Evolutionary conservation across 371 early-diverging fungal genomes (phyloP), one percentile per base, ranked within the genome.

Genomic region (Mortierella sp.): DNA sequence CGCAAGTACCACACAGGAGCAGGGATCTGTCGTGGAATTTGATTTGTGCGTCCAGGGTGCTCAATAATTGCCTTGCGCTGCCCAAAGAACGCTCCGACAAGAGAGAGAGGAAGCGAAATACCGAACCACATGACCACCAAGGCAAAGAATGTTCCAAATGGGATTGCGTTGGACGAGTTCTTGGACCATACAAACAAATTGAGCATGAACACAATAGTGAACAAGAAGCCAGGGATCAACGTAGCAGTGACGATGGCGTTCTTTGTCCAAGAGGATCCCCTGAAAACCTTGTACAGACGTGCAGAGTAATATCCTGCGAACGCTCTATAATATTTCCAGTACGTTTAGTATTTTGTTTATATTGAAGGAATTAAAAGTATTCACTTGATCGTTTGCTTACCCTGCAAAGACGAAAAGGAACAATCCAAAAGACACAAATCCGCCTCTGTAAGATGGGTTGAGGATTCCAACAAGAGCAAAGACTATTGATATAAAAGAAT

Each of bases 11-110:
- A 76, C 24, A 94, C 88, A 73, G 93, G 93, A 22, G 93, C 91
- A 5, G 97, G 97, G 43, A 97, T 93, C 75, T 96, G 96, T 9
- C 97, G 90, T 37, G 97, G 97, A 66, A 97, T 97, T 66, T 96
- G 95, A 85, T 96, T 97, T 5, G 96, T 96, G 40, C 95, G 92
- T 26, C 95, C 95, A 14, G 98, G 96, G 70, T 93, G 89, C 66
- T 93, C 92, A 64, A 94, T 90, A n/a, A 77, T 75, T 11, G 85
- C 87, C 40, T 89, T 87, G 45, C 89, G 88, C 83, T 91, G 93
- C 4, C 96, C 96, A 79, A 93, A 87, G 85, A 91, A 94, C 2
- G 93, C 92, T 14, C 96, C 96, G 9, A 92, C 72, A 26, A 93
- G 70, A 49, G 90, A 90, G 49, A 94, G 76, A 3, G 96, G 96